Conservation (phyloP, 345 rosid genomes). For the Cardamine occulta region DNA sequence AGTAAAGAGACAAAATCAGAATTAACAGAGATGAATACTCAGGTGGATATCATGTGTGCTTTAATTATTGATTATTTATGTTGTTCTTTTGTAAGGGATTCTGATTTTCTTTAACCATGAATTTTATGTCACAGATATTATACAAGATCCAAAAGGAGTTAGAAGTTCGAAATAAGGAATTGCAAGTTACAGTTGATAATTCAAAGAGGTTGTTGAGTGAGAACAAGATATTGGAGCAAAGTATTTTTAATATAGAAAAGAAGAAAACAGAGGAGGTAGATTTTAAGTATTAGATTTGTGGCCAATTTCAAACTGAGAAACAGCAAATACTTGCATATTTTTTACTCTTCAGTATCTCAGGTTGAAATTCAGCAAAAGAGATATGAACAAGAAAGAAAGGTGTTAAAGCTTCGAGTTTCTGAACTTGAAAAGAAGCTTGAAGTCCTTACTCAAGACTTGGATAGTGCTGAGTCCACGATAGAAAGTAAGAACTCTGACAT, state of each 20-base stretch:
- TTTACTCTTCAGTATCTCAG: conserved; percentile 46
- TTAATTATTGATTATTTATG: background rate
- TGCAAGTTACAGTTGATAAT: conserved; percentile 59
- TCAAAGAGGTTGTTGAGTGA: conserved; percentile 57
- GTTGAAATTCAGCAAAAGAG: conserved; percentile 56
- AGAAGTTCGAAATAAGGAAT: conserved; percentile 60
- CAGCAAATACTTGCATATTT: conserved; percentile 19
- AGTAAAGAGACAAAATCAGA: conserved; percentile 54
- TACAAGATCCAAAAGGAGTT: conserved; percentile 70
- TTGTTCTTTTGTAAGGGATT: background rate
- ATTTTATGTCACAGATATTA: conserved; percentile 48
- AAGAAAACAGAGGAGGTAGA: conserved; percentile 77
- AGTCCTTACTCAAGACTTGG: conserved; percentile 56
- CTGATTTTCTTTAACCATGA: conserved; percentile 21
- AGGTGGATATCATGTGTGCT: conserved; percentile 51
- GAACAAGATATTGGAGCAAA: conserved; percentile 64
- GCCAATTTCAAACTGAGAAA: conserved; percentile 6
- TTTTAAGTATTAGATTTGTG: background rate
- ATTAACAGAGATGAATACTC: conserved; percentile 49
- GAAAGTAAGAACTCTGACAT: conserved; percentile 59
- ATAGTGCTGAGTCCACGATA: conserved; percentile 57
- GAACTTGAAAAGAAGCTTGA: conserved; percentile 77
- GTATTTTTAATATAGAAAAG: conserved; percentile 61
- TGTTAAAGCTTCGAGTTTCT: conserved; percentile 58
- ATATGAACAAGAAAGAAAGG: conserved; percentile 68